Base-by-base conservation (phyloP, 345 rosid species). In the Raphanus sativus region DNA sequence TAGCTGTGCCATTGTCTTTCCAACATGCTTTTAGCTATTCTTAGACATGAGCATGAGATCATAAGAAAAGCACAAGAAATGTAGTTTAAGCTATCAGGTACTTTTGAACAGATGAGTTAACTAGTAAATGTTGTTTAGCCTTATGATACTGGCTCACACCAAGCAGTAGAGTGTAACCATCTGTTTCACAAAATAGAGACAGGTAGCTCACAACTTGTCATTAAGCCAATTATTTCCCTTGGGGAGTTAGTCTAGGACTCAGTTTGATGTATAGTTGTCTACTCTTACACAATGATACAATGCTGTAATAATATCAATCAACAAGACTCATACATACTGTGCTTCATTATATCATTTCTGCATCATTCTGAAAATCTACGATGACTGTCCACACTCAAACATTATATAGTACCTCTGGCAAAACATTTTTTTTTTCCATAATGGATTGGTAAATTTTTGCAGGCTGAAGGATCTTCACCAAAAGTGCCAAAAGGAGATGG, bases 391-490 rank as follows among this genome's bases (percentile, higher is more conserved):
- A n/a, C n/a, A n/a, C 45, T 33, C 42, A 28, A 26, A 69, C 42
- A 59, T 11, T 25, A 6, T 50, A 26, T 12, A 5, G 5, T 12
- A 26, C 17, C 6, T 48, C 12, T 29, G 13, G 30, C 38, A 13
- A 63, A 64, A 0, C 55, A 26, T 48, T 24, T 9, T 8, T 16
- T 26, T 13, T 62, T 54, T n/a, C n/a, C n/a, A n/a, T n/a, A 15
- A 64, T 25, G 65, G 40, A 62, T 15, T 50, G 62, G 72, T 71
- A 10, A 10, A 7, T 29, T 58, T 1, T 29, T 86, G 84, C 86
- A 96, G 98, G 85, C 80, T 96, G 77, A 96, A 86, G 75, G 98
- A 93, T 87, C 92, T 96, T 80, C 97, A 93, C 79, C 92, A 91
- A 67, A 89, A 75, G 54, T 93, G 99, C 89, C 91, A 91, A 25